These are phyloP conservation scores for Geotrichum australiense DNA, from an alignment of 1,139 yeast genomes.

Conservation along the genomic window DNA sequence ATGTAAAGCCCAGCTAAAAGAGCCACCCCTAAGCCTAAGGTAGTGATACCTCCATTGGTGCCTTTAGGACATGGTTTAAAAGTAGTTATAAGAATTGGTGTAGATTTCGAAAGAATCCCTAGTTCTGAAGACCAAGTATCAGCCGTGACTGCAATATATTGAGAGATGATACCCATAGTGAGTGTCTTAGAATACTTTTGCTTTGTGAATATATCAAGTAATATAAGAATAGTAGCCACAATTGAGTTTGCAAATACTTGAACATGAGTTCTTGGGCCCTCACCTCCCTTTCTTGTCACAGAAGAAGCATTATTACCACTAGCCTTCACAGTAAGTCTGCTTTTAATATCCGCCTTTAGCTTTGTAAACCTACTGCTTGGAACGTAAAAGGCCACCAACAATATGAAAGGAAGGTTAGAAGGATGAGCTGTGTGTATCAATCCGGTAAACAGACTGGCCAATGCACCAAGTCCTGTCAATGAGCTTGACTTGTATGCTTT, in stretches of 20 bases:
- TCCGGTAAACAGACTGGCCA: slow-evolving; percentile 38
- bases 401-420: slow-evolving; percentile 32
- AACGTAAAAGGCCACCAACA: slow-evolving; percentile 37
- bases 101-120: slow-evolving; percentile 39
- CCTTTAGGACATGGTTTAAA: slow-evolving; percentile 42
- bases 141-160: slow-evolving; percentile 43
- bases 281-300: slow-evolving; percentile 21
- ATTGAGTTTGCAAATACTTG: slow-evolving; percentile 42
- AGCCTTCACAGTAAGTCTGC: slow-evolving; percentile 25
- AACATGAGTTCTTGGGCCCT: slow-evolving; percentile 35
- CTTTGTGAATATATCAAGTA: slow-evolving; percentile 20
- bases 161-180: slow-evolving; percentile 36
- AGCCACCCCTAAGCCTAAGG: slow-evolving; percentile 38
- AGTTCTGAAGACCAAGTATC: slow-evolving; percentile 48
- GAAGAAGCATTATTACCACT: slow-evolving; percentile 9
- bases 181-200: slow-evolving; percentile 16
- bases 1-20: slow-evolving; percentile 37
- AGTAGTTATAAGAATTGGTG: slow-evolving; percentile 41
- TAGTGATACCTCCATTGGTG: slow-evolving; percentile 45
- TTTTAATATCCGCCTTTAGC: slow-evolving; percentile 32
- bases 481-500: slow-evolving; percentile 35
- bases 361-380: slow-evolving; percentile 41
- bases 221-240: slow-evolving; percentile 31
- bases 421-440: slow-evolving; percentile 38
- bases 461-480: slow-evolving; percentile 36